These are phyloP conservation scores for Quercus ilex DNA, from an alignment of 306 rosid species.

Conservation along the genomic window DNA sequence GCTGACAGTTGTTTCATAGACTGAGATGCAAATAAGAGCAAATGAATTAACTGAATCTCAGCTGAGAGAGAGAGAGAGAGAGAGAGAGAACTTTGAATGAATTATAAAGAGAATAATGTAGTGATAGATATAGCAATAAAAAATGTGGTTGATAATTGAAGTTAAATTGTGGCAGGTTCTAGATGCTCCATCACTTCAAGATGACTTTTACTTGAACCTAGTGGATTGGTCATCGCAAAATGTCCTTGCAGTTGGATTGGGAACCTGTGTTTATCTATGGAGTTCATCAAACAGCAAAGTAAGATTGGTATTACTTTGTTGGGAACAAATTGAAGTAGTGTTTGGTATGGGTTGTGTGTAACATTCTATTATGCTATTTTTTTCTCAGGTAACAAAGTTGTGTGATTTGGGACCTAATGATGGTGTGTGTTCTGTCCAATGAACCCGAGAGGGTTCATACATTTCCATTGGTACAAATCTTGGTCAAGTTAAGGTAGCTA, in stretches of 20 bases:
- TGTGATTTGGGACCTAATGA: conserved; percentile 97
- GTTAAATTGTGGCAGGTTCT: conserved; percentile 58
- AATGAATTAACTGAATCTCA: not conserved
- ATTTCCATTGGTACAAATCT: conserved; percentile 80
- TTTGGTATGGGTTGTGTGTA: not conserved
- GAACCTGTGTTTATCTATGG: conserved; percentile 95
- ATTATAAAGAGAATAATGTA: not conserved
- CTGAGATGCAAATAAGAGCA: not conserved
- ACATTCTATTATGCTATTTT: not conserved
- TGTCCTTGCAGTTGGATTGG: conserved; percentile 88
- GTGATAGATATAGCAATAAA: not conserved
- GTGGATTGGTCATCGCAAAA: conserved; percentile 99
- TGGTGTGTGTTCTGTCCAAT: conserved; percentile 92
- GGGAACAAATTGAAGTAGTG: not conserved
- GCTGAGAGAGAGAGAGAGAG: not conserved
- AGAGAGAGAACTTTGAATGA: not conserved
- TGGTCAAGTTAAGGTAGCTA: conserved; percentile 93
- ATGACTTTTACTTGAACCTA: conserved; percentile 94
- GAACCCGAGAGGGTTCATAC: conserved; percentile 95
- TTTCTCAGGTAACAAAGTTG: conserved; percentile 74
- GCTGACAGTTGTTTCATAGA: not conserved
- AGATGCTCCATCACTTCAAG: conserved; percentile 99
- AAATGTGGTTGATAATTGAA: conserved; percentile 12
- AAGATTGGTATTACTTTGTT: conserved; percentile 9
- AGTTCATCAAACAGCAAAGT: conserved; percentile 94